Evolutionary conservation across 1,284 basidiomycete species (phyloP), one percentile per base, ranked within the genome.

Genomic region (Marasmius sp.): DNA sequence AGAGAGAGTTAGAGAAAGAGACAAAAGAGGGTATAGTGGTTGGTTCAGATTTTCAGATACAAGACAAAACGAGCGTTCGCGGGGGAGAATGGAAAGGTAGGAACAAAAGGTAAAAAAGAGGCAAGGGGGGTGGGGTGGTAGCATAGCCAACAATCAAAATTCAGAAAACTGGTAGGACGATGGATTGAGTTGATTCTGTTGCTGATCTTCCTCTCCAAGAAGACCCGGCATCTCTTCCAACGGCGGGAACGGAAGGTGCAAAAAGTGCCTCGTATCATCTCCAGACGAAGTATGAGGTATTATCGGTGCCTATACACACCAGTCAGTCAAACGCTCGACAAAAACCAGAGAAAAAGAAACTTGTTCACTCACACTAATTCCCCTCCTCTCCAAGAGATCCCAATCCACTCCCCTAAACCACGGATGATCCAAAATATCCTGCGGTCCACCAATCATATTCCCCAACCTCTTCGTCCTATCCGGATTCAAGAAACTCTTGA

Each of bases 381-480:
- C 90, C 53, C 88, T 84, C 41, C 87, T 85, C 71, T 92, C 91
- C 45, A 93, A 73, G 1, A 90, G 89, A 65, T 90, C 91, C 86
- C 94, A 95, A 68, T 95, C 93, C 47, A 96, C 94, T 54, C 94
- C 94, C 67, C 94, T 89, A 72, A 99, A 95, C 87, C 97, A 99
- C 1, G 96, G 89, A 66, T 98, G 97, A 43, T 94, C 92, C 56
- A 98, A 86, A 60, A 98, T 90, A 72, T 97, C 91, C 65, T 95
- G 86, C 52, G 96, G 91, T 11, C 97, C 91, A 62, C 95, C 90
- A 61, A 92, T 95, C 86, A 97, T 93, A 71, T 99, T 98, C 10
- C 94, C 94, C 59, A 98, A 86, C 72, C 97, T 93, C 69, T 94
- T 89, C 68, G 91, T 94, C 62, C 93, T 89, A 74, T 99, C 97